Evolutionary conservation across 2,329 filamentous ascomycete species (phyloP), one percentile per base, ranked within the genome.

Genomic region (Pyrenophora teres): DNA sequence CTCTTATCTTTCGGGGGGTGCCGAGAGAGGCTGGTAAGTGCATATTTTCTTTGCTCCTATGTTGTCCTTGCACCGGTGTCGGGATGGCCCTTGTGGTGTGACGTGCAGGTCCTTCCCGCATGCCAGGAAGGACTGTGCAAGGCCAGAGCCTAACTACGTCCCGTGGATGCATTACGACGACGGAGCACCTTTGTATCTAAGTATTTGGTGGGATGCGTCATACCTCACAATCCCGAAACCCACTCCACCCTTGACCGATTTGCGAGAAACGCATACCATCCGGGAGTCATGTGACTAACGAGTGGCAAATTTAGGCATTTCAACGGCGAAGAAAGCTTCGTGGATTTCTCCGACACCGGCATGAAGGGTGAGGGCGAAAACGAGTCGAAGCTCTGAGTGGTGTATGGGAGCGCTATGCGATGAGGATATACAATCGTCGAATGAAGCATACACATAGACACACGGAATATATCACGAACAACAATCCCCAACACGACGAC

Each of bases 21-120:
- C 89, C 64, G 93, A 97, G 75, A 82, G 92, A 77, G 92, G 92
- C 69, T 97, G 93, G 92, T 94, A 74, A 66, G 71, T 71, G 8
- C 10, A 9, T n/a, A 10, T 43, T 35, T 36, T 4, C n/a, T 21
- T 41, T 38, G 21, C 38, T 12, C 5, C 16, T 6, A 4, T 41
- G 27, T 9, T 5, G 23, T 9, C 23, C 4, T 7, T 25, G 23
- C 23, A 25, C 23, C 2, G 23, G 23, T 8, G 8, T 9, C 7
- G 23, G 23, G 4, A 15, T 41, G 6, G 40, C 2, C 19, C 23
- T 27, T 40, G 35, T 3, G 38, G 30, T 30, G 3, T 43, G 35
- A 40, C 55, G 6, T 31, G 33, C 23, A 25, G 23, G 23, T 25
- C 7, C 23, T 25, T 25, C 8, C 23, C 23, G 23, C 8, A 7